phyloP scores from a whole-genome alignment of 495 filamentous ascomycete genomes.

The Parathielavia appendiculata region DNA sequence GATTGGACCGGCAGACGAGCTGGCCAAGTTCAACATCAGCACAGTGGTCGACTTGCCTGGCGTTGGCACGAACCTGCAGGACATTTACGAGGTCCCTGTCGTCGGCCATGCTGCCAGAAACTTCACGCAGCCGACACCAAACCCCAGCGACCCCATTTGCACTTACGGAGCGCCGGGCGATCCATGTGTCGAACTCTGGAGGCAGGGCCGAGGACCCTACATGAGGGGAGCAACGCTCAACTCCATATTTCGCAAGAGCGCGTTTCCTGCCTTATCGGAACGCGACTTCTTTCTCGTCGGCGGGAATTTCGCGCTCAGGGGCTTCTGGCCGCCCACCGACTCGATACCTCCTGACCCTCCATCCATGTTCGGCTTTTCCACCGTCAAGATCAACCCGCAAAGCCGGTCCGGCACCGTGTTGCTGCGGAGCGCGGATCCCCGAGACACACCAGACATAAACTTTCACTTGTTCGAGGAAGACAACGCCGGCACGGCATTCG shows the following conservation, averaged over 20 bases:
- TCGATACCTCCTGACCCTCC: constrained; percentile 15
- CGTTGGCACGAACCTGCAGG: constrained; percentile 58
- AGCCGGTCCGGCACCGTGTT: constrained; percentile 42
- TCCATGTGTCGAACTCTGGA: constrained; percentile 21
- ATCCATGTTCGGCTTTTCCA: constrained; percentile 17
- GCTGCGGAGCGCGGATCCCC: constrained; percentile 38
- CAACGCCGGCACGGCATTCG: constrained; percentile 22
- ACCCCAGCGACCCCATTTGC: constrained; percentile 17
- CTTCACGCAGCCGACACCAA: constrained; percentile 3
- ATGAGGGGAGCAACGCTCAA: constrained; percentile 11
- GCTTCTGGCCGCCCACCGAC: constrained; percentile 31
- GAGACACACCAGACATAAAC: constrained; percentile 41
- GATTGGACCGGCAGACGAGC: constrained; percentile 48
- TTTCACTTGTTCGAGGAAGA: constrained; percentile 43
- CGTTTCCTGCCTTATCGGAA: constrained; percentile 13
- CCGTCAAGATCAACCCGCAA: constrained; percentile 30
- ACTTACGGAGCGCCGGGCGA: constrained; percentile 25
- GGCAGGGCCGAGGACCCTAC: constrained; percentile 19
- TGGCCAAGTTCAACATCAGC: constrained; percentile 45
- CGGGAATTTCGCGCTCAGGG: constrained; percentile 24
- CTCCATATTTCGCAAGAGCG: constrained; percentile 18
- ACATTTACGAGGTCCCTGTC: constrained; percentile 53
- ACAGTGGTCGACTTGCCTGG: constrained; percentile 50
- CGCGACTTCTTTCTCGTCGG: constrained; percentile 34
- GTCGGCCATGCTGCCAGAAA: constrained; percentile 20